A percentile compares a stretch with the other conserved stretches of the same genome.
These are phyloP conservation scores for Malassezia restricta DNA, from an alignment of 1,284 basidiomycete species.

Conservation along the genomic window DNA sequence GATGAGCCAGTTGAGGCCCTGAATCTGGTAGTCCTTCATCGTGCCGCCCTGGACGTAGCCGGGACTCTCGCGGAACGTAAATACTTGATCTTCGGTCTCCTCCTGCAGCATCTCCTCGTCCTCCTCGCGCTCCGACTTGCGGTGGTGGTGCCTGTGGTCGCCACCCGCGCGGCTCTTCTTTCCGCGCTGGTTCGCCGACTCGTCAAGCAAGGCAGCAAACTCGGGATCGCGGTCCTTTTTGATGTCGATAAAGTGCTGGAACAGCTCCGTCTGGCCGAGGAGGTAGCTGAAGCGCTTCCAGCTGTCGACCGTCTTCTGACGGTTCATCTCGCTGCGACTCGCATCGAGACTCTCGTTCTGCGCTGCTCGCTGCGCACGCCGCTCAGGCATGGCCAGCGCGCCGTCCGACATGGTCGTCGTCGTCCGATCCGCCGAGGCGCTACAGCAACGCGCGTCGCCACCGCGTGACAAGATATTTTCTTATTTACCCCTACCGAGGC, in stretches of 20 bases:
- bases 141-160: conserved; percentile 64
- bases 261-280: conserved; percentile 44
- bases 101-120: conserved; percentile 65
- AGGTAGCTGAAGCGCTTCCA: conserved; percentile 43
- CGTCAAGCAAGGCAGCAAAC: conserved; percentile 71
- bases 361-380: conserved; percentile 22
- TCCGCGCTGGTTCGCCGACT: conserved; percentile 46
- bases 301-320: conserved; percentile 39
- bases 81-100: conserved; percentile 59
- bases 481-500: conserved; percentile 1
- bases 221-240: conserved; percentile 72
- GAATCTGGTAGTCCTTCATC: conserved; percentile 89
- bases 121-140: conserved; percentile 65
- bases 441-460: neutral
- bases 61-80: conserved; percentile 39
- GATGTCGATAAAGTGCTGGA: conserved; percentile 46
- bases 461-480: conserved; percentile 14
- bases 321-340: conserved; percentile 31
- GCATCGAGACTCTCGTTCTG: conserved; percentile 30
- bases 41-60: conserved; percentile 54
- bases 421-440: neutral
- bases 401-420: neutral
- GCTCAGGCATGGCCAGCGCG: neutral
- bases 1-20: conserved; percentile 90
- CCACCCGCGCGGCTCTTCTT: conserved; percentile 47